These are phyloP conservation scores for Calonectria ilicicola DNA, from an alignment of 2,329 filamentous ascomycete genomes.

Conservation along the genomic window DNA sequence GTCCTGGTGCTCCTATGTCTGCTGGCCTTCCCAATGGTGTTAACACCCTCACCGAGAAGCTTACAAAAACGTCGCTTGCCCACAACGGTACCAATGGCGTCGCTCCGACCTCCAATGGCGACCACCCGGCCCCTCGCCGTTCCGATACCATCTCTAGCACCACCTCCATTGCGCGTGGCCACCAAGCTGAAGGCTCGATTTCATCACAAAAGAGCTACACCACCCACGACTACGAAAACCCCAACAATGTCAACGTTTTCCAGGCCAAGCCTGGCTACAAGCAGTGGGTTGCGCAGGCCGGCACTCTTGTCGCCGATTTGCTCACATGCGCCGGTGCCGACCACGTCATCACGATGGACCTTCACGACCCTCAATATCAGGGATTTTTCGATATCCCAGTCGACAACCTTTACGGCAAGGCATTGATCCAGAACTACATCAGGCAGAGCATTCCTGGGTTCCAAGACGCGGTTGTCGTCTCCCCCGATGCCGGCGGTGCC, in stretches of 20 bases:
- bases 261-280: slow-evolving; percentile 93
- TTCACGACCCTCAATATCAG: slow-evolving; percentile 96
- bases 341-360: slow-evolving; percentile 97
- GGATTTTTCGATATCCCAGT: slow-evolving; percentile 99
- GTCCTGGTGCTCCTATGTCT: slow-evolving; percentile 76
- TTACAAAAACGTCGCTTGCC: slow-evolving; percentile 75
- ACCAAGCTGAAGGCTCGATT: slow-evolving; percentile 53
- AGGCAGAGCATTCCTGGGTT: slow-evolving; percentile 87
- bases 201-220: slow-evolving; percentile 65
- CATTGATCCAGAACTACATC: slow-evolving; percentile 77
- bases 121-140: slow-evolving; percentile 49
- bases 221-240: slow-evolving; percentile 75
- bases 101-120: slow-evolving; percentile 30
- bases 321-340: slow-evolving; percentile 96
- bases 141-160: slow-evolving; percentile 51
- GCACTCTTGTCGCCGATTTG: slow-evolving; percentile 93
- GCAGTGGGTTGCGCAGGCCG: slow-evolving; percentile 98
- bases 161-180: slow-evolving; percentile 49
- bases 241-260: slow-evolving; percentile 66
- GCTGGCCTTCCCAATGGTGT: slow-evolving; percentile 74
- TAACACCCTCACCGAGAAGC: slow-evolving; percentile 76
- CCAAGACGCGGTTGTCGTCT: slow-evolving; percentile 90
- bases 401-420: slow-evolving; percentile 93
- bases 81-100: slow-evolving; percentile 50
- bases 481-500: slow-evolving; percentile 94